Percentiles rank a stretch among this genome's conserved stretches.
These are phyloP conservation scores for Avena insularis DNA, from an alignment of 176 grass and related monocot genomes.

Conservation along the genomic window DNA sequence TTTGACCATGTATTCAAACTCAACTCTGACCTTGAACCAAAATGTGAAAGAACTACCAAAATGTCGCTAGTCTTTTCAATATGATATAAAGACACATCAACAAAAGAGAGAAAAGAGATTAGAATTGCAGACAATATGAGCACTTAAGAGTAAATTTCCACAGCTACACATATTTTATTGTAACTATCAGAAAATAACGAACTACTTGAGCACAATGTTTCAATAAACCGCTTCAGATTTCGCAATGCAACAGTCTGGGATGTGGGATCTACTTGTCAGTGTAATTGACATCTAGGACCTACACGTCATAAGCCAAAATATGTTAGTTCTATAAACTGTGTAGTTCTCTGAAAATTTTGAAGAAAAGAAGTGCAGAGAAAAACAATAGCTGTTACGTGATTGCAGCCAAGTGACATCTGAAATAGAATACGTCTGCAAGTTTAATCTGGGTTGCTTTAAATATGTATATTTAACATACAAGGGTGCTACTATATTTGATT, in stretches of 20 bases:
- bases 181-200: constrained; percentile 1
- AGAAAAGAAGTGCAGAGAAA: background rate
- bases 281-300: background rate
- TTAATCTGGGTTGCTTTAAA: background rate
- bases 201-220: background rate
- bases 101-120: background rate
- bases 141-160: background rate
- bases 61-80: background rate
- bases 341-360: background rate
- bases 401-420: background rate
- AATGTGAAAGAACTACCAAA: background rate
- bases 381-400: constrained; percentile 1
- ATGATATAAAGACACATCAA: background rate
- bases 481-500: background rate
- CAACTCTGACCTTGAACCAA: background rate
- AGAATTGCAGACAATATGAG: background rate
- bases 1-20: background rate
- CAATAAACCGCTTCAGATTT: background rate
- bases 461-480: too few relatives aligned
- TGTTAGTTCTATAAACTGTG: constrained; percentile 8
- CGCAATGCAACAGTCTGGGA: constrained; percentile 1
- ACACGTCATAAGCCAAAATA: background rate
- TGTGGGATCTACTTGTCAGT: constrained; percentile 5
- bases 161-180: background rate
- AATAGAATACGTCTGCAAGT: constrained; percentile 14